Evolutionary conservation across 2,329 filamentous ascomycete species (phyloP).

Genomic region (Epichloe scottii): DNA sequence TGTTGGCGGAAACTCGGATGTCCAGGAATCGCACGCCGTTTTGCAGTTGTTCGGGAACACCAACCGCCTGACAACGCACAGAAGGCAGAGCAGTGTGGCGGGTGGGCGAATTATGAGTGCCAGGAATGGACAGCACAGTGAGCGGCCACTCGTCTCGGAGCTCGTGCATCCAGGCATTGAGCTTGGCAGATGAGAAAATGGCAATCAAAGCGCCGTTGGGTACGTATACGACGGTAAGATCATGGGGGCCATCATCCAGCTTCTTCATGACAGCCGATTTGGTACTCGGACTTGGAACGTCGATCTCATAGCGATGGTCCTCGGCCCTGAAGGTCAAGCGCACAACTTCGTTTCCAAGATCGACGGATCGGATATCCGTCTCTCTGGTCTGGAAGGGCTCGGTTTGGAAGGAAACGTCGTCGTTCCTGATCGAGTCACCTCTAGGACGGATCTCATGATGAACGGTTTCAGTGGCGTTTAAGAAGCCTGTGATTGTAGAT

Average conservation of each 20-base stretch:
- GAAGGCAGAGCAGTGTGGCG: slow-evolving; percentile 76
- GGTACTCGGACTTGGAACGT: slow-evolving; percentile 50
- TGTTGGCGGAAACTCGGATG: slow-evolving; percentile 53
- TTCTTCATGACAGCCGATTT: slow-evolving; percentile 49
- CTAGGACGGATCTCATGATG: slow-evolving; percentile 28
- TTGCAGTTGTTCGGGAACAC: slow-evolving; percentile 62
- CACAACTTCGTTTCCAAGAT: slow-evolving; percentile 51
- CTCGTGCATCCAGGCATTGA: slow-evolving; percentile 69
- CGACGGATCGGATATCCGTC: slow-evolving; percentile 43
- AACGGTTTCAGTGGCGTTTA: slow-evolving; percentile 27
- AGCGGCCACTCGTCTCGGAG: slow-evolving; percentile 61
- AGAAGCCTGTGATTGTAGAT: slow-evolving; percentile 28
- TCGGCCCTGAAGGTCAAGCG: slow-evolving; percentile 62
- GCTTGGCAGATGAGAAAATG: slow-evolving; percentile 58
- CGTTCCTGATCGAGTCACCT: slow-evolving; percentile 45
- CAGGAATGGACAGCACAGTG: slow-evolving; percentile 76
- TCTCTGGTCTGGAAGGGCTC: slow-evolving; percentile 54
- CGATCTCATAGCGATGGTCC: slow-evolving; percentile 49
- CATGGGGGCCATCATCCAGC: slow-evolving; percentile 35
- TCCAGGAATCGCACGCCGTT: slow-evolving; percentile 95
- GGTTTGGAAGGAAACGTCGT: slow-evolving; percentile 51
- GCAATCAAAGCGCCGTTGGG: slow-evolving; percentile 40
- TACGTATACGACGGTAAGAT: slow-evolving; percentile 57
- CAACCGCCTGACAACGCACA: slow-evolving; percentile 81
- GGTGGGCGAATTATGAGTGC: slow-evolving; percentile 90